Evolutionary conservation across 495 filamentous ascomycete species (phyloP).

Genomic region (Rhypophila decipiens): DNA sequence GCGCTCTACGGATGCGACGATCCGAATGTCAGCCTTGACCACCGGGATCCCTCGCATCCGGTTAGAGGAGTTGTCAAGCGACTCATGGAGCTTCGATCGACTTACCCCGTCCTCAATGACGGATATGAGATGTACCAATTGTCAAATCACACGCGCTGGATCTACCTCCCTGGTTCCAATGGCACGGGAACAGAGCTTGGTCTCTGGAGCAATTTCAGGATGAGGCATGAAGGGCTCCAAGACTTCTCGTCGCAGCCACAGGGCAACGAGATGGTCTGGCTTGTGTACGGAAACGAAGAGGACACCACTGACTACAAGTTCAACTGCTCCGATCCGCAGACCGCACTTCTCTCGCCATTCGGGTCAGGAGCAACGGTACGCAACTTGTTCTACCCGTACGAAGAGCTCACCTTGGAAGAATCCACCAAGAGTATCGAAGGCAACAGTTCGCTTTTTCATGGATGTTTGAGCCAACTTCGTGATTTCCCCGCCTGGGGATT

Average conservation of each 20-base stretch:
- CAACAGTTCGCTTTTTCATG: too few species aligned
- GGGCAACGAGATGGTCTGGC: constrained; percentile 42
- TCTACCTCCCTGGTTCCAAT: constrained; percentile 50
- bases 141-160: constrained; percentile 52
- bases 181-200: constrained; percentile 55
- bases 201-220: constrained; percentile 43
- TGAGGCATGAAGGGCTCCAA: constrained; percentile 35
- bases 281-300: constrained; percentile 55
- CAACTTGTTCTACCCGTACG: constrained; percentile 64
- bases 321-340: constrained; percentile 46
- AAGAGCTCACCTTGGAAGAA: constrained; percentile 36
- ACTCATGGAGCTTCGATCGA: constrained; percentile 56
- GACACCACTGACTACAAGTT: constrained; percentile 54
- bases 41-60: constrained; percentile 43
- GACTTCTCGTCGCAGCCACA: constrained; percentile 58
- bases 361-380: constrained; percentile 51
- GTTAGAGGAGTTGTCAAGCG: constrained; percentile 54
- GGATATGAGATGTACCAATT: constrained; percentile 52
- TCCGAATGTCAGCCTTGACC: constrained; percentile 51
- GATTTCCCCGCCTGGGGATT: constrained; percentile 55
- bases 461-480: too few species aligned
- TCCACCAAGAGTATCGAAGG: too few species aligned
- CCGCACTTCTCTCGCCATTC: constrained; percentile 51
- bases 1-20: constrained; percentile 60
- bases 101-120: constrained; percentile 53